Evolutionary conservation across 2,329 filamentous ascomycete species (phyloP).

Genomic region (Fusarium concolor): DNA sequence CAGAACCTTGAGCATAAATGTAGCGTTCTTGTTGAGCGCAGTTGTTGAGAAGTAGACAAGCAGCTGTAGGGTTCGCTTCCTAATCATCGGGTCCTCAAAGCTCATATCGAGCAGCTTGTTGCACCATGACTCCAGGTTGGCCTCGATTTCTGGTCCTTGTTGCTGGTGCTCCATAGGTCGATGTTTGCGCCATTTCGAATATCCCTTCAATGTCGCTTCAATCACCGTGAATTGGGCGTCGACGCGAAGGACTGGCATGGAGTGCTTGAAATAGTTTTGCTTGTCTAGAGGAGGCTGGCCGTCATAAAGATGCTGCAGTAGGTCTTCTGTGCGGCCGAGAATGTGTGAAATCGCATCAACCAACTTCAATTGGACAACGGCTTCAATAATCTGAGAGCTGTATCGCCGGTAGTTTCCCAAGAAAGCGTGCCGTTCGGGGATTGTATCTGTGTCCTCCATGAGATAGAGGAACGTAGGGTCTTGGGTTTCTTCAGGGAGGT

Average conservation of each 20-base stretch:
- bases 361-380: slow-evolving; percentile 83
- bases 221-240: slow-evolving; percentile 93
- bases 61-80: slow-evolving; percentile 83
- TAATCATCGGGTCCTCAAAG: slow-evolving; percentile 86
- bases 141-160: slow-evolving; percentile 68
- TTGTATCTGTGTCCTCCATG: slow-evolving; percentile 92
- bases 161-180: slow-evolving; percentile 55
- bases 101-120: slow-evolving; percentile 75
- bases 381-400: slow-evolving; percentile 87
- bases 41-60: slow-evolving; percentile 87
- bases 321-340: slow-evolving; percentile 79
- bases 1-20: slow-evolving; percentile 88
- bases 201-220: slow-evolving; percentile 89
- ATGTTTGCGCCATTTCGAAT: slow-evolving; percentile 76
- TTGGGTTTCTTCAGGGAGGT: slow-evolving; percentile 81
- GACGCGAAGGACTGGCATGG: slow-evolving; percentile 78
- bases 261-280: slow-evolving; percentile 74
- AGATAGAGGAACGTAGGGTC: slow-evolving; percentile 85
- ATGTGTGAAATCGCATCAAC: slow-evolving; percentile 90
- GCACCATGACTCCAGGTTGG: slow-evolving; percentile 78
- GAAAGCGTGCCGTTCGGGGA: slow-evolving; percentile 94
- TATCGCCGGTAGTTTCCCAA: slow-evolving; percentile 95
- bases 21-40: slow-evolving; percentile 79
- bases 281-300: slow-evolving; percentile 74
- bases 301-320: slow-evolving; percentile 81